Conservation (phyloP, 83 land plant genomes). For the Diphasiastrum complanatum region DNA sequence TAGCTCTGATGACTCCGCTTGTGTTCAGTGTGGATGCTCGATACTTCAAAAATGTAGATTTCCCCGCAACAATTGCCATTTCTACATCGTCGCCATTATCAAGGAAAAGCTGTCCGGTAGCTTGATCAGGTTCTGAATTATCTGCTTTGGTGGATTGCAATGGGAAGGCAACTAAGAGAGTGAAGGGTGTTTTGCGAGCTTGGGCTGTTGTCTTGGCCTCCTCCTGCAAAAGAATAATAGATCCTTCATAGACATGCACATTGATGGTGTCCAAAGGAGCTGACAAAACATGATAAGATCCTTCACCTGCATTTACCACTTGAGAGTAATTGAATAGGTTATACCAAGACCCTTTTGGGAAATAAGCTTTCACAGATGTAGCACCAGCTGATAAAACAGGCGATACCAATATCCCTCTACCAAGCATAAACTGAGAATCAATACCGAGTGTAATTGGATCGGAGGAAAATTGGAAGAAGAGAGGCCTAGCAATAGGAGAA, state of each 20-base stretch:
- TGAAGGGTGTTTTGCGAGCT: conserved; percentile 48
- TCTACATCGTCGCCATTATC: conserved; percentile 60
- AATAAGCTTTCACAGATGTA: conserved; percentile 53
- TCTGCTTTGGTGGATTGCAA: conserved; percentile 11
- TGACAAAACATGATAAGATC: conserved; percentile 33
- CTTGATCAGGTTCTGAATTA: conserved; percentile 12
- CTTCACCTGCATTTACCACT: conserved; percentile 24
- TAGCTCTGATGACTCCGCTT: too few species aligned
- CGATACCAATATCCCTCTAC: conserved; percentile 60
- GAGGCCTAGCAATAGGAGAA: conserved; percentile 68
- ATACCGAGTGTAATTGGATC: conserved; percentile 48
- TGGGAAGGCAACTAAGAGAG: conserved; percentile 45
- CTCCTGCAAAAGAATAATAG: conserved; percentile 66
- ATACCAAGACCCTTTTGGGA: conserved; percentile 77
- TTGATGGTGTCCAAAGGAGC: conserved; percentile 67
- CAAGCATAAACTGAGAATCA: conserved; percentile 60
- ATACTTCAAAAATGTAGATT: conserved; percentile 45
- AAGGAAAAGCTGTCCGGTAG: conserved; percentile 53
- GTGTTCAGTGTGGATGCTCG: not conserved
- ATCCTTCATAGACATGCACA: conserved; percentile 69
- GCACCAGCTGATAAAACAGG: conserved; percentile 49
- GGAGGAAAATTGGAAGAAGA: conserved; percentile 68
- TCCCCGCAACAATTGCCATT: conserved; percentile 46
- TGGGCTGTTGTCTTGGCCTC: conserved; percentile 50
- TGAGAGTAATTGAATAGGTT: conserved; percentile 51